Conservation (phyloP, 2,329 filamentous ascomycete genomes). For the Sphaerulina populicola region DNA sequence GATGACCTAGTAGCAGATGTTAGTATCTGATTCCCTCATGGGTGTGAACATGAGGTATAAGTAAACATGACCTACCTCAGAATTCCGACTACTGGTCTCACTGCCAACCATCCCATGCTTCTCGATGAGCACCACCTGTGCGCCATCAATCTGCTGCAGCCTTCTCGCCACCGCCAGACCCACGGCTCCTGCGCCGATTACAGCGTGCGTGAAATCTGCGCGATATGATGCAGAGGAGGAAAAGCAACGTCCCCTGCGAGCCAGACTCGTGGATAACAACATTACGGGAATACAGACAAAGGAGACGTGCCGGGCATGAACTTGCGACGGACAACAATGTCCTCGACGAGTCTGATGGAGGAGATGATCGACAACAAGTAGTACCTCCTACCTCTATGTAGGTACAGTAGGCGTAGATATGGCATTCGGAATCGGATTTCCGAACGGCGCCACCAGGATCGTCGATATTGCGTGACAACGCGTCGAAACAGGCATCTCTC, state of each 20-base stretch:
- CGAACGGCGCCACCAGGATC: no score
- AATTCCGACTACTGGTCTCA: slow-evolving; percentile 84
- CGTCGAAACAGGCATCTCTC: no score
- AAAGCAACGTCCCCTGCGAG: slow-evolving; percentile 30
- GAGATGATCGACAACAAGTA: no score
- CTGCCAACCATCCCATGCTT: slow-evolving; percentile 66
- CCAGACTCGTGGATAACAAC: slow-evolving; percentile 3
- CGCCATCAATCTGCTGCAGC: slow-evolving; percentile 53
- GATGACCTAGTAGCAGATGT: slow-evolving; percentile 57
- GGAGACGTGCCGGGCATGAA: no score
- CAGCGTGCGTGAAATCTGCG: slow-evolving; percentile 57
- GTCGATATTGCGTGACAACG: no score
- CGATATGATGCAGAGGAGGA: slow-evolving; percentile 35
- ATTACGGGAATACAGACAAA: neutral
- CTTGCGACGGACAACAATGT: no score
- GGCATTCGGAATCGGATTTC: no score
- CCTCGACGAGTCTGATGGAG: no score
- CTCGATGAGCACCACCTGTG: slow-evolving; percentile 70
- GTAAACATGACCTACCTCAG: slow-evolving; percentile 51
- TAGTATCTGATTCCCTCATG: neutral
- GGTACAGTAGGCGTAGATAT: no score
- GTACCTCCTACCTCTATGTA: no score
- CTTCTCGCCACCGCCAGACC: slow-evolving; percentile 71
- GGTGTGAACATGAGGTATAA: neutral
- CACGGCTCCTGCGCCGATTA: slow-evolving; percentile 64